Evolutionary conservation across 2,329 filamentous ascomycete species (phyloP).

Genomic region (Ceratocystis huliohia): DNA sequence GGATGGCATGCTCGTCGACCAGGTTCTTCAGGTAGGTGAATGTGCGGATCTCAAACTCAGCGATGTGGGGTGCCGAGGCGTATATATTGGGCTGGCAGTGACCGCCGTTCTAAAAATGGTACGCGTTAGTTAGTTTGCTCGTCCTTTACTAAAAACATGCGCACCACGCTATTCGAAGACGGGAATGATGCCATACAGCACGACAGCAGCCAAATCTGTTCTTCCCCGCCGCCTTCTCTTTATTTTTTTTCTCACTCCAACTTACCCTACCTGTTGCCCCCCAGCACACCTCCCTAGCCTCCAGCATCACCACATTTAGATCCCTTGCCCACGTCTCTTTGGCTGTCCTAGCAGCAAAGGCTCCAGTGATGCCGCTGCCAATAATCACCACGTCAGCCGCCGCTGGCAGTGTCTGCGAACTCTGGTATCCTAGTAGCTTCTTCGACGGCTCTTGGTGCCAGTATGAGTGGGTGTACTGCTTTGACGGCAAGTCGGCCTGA

Average conservation of each 20-base stretch:
- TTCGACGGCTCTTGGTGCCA: slow-evolving; percentile 60
- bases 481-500: slow-evolving; percentile 46
- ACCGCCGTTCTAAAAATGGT: slow-evolving; percentile 44
- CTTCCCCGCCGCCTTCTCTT: not conserved
- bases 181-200: not conserved
- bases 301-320: slow-evolving; percentile 54
- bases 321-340: slow-evolving; percentile 33
- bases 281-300: slow-evolving; percentile 69
- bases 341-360: slow-evolving; percentile 55
- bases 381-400: slow-evolving; percentile 57
- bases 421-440: slow-evolving; percentile 52
- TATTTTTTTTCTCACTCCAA: slow-evolving; percentile 20
- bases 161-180: not conserved
- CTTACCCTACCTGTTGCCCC: slow-evolving; percentile 69
- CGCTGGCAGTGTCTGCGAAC: slow-evolving; percentile 49
- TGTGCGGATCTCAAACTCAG: slow-evolving; percentile 59
- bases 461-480: slow-evolving; percentile 51
- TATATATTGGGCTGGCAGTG: slow-evolving; percentile 67
- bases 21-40: slow-evolving; percentile 48
- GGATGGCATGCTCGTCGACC: slow-evolving; percentile 43
- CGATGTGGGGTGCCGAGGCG: slow-evolving; percentile 44
- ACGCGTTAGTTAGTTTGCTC: not conserved
- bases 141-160: not conserved
- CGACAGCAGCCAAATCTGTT: not conserved
- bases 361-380: slow-evolving; percentile 65